Percentiles rank a stretch among this genome's conserved stretches.
These are phyloP conservation scores for Venturia pyrina DNA, from an alignment of 2,329 filamentous ascomycete genomes.

Conservation along the genomic window DNA sequence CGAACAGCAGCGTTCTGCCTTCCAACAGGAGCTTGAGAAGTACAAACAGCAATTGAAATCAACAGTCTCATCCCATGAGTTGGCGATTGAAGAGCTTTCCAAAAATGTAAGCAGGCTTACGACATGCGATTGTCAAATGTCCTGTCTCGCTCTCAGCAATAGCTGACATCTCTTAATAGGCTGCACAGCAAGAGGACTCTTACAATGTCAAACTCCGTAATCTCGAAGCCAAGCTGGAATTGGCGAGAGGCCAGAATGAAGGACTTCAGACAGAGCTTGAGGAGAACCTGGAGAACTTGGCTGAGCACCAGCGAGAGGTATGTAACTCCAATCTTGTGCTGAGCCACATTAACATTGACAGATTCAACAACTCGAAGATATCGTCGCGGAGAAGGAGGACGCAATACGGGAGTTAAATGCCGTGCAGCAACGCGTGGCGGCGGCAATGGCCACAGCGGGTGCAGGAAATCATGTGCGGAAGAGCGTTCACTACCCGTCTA, in stretches of 20 bases:
- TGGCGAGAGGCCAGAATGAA: neutral
- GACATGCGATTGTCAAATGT: neutral
- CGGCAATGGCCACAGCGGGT: neutral
- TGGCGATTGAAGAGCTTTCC: neutral
- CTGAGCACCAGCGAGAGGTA: slow-evolving; percentile 1
- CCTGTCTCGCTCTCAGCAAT: neutral
- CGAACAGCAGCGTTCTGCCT: neutral
- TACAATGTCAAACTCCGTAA: neutral
- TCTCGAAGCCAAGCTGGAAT: neutral
- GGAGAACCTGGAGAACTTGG: neutral
- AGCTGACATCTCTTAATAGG: neutral
- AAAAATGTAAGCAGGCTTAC: neutral
- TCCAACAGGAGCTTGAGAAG: neutral
- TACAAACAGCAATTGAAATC: neutral
- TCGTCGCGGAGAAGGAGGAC: slow-evolving; percentile 22
- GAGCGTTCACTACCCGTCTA: neutral
- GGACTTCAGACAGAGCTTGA: neutral
- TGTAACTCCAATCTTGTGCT: neutral
- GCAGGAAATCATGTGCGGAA: slow-evolving; percentile 3
- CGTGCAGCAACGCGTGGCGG: neutral
- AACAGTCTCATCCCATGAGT: neutral
- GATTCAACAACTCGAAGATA: slow-evolving; percentile 17
- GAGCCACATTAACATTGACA: neutral
- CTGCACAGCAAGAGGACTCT: neutral
- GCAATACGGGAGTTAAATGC: slow-evolving; percentile 16